A percentile compares a stretch with the other conserved stretches of the same genome.
phyloP scores from a whole-genome alignment of 192 early-diverging fungal genomes.

The Podila verticillata region DNA sequence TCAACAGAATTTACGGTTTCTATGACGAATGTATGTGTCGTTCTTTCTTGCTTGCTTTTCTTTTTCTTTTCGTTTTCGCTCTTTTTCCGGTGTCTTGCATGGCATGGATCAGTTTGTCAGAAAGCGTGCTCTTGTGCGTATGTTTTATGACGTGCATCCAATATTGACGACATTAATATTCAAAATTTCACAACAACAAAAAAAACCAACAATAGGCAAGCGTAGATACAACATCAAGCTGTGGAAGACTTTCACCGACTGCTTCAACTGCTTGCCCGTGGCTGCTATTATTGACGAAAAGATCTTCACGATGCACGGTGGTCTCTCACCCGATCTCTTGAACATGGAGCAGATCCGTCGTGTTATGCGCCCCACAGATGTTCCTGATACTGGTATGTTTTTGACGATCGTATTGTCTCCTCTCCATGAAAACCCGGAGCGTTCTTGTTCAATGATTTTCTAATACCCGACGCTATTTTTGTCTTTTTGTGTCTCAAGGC shows the following conservation, averaged over 20 bases:
- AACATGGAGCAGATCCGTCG: slow-evolving; percentile 97
- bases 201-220: slow-evolving; percentile 70
- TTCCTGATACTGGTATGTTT: slow-evolving; percentile 85
- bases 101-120: neutral
- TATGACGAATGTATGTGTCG: slow-evolving; percentile 79
- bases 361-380: slow-evolving; percentile 97
- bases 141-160: neutral
- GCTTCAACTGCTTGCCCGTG: slow-evolving; percentile 98
- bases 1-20: slow-evolving; percentile 98
- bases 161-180: neutral
- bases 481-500: slow-evolving; percentile 30
- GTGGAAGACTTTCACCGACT: slow-evolving; percentile 99
- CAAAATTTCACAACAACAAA: no score
- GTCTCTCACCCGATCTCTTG: slow-evolving; percentile 94
- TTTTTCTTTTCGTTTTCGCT: neutral
- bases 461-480: neutral
- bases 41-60: slow-evolving; percentile 45
- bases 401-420: neutral
- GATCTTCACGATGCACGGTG: slow-evolving; percentile 99
- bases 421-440: neutral
- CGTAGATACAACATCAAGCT: slow-evolving; percentile 97
- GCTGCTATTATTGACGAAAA: slow-evolving; percentile 98
- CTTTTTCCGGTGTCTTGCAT: neutral
- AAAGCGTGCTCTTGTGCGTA: neutral
- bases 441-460: neutral